phyloP scores from a whole-genome alignment of 75 land plant species.

The Pinus tabuliformis region DNA sequence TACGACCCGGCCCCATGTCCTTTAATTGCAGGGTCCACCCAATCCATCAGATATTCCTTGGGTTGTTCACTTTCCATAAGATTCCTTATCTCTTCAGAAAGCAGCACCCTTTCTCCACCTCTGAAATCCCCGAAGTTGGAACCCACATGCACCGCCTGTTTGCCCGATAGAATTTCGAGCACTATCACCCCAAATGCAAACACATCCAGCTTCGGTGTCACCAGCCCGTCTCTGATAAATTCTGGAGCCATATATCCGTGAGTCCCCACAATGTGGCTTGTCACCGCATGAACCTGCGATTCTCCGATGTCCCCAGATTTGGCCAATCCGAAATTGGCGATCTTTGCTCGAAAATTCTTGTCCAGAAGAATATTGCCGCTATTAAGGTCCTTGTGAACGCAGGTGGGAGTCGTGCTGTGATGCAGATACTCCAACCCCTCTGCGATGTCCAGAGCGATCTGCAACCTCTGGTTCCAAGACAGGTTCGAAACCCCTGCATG shows the following conservation, averaged over 20 bases:
- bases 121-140: not conserved
- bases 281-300: constrained; percentile 25
- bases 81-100: constrained; percentile 2
- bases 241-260: constrained; percentile 77
- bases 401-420: constrained; percentile 46
- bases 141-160: constrained; percentile 23
- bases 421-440: constrained; percentile 67
- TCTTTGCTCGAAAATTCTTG: constrained; percentile 51
- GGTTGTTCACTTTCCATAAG: constrained; percentile 11
- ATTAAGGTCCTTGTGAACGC: constrained; percentile 67
- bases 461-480: constrained; percentile 52
- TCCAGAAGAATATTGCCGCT: constrained; percentile 70
- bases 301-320: constrained; percentile 33
- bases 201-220: constrained; percentile 68
- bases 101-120: constrained; percentile 1
- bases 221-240: constrained; percentile 64
- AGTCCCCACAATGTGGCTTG: constrained; percentile 66
- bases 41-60: constrained; percentile 11
- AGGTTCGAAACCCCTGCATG: constrained; percentile 16
- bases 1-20: constrained; percentile 10
- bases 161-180: constrained; percentile 61
- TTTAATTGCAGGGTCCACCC: constrained; percentile 23
- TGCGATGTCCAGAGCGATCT: constrained; percentile 65
- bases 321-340: constrained; percentile 60
- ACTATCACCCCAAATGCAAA: constrained; percentile 63